Evolutionary conservation across 116 monocot genomes (phyloP), one percentile per base, ranked within the genome.

Genomic region (Phalaenopsis hybrid): DNA sequence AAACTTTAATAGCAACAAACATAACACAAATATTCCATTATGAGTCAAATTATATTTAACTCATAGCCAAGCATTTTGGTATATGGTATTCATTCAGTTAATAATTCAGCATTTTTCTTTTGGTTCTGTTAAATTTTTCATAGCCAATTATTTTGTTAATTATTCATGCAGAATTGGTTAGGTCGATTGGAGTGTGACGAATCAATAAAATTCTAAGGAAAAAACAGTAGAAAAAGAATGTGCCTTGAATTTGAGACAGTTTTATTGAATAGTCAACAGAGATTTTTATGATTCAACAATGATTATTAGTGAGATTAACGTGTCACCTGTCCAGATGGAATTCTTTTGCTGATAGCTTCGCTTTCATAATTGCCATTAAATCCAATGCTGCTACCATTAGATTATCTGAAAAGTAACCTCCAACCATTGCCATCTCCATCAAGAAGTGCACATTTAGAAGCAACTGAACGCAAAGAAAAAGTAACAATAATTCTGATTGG

Each of bases 401-500:
- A 77, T 77, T 44, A 52, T 77, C 51, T 31, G 77, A 28, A 15
- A 13, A 49, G 51, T 77, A 51, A 5, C 18, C 77, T 77, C 51
- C 77, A 50, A 31, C 49, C 77, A 25, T 77, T 77, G 77, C 51
- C 11, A 52, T 49, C 77, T 77, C 77, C 23, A 77, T 77, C 51
- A 77, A 52, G 52, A 77, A 77, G 51, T 51, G 77, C 49, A 77
- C 23, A 77, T 77, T 52, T 51, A 77, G 52, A 77, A 77, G 77
- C 49, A 77, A 28, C 77, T 77, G 51, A 25, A 45, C 18, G 17
- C 6, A 46, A 75, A 46, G 45, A 4, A 72, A 51, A 51, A 17
- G 16, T 55, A 67, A 25, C 11, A 67, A 25, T 25, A 67, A 10
- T 28, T 67, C 67, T 67, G 28, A 28, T 55, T 55, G 55, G 55